Evolutionary conservation across 1,284 basidiomycete genomes (phyloP).

Genomic region (Malassezia sympodialis): DNA sequence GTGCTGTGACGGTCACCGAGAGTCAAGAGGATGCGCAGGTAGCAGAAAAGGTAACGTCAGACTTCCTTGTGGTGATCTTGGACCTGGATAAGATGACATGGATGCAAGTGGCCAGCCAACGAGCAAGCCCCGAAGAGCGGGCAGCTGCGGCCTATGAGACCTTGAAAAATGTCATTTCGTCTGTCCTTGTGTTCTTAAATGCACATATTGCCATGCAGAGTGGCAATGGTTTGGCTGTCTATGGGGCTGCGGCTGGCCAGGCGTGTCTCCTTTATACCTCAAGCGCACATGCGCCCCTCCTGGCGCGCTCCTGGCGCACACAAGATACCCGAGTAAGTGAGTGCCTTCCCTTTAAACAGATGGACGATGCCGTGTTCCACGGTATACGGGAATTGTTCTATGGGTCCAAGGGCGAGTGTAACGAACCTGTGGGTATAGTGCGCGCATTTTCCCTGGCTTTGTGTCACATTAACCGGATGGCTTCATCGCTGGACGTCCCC

Average conservation of each 20-base stretch:
- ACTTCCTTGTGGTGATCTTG: conserved; percentile 41
- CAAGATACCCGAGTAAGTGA: conserved; percentile 4
- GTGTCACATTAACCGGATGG: conserved; percentile 15
- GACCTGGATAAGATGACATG: conserved; percentile 38
- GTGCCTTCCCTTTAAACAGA: conserved; percentile 25
- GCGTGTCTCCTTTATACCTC: conserved; percentile 7
- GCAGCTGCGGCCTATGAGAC: conserved; percentile 16
- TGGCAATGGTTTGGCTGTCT: conserved; percentile 84
- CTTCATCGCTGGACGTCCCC: not conserved
- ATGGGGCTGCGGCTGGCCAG: conserved; percentile 59
- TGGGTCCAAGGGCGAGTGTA: not conserved
- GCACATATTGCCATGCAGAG: conserved; percentile 79
- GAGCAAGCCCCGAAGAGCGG: not conserved
- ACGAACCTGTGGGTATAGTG: conserved; percentile 7
- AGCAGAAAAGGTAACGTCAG: conserved; percentile 17
- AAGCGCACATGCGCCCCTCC: conserved; percentile 26
- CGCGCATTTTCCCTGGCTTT: conserved; percentile 14
- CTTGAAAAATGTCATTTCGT: conserved; percentile 40
- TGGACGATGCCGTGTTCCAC: conserved; percentile 30
- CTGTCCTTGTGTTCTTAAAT: conserved; percentile 76
- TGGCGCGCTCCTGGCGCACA: not conserved
- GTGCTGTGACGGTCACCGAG: not conserved
- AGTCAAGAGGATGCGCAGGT: not conserved
- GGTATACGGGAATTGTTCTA: conserved; percentile 21
- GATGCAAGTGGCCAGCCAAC: conserved; percentile 4